Conservation (phyloP, 192 early-diverging fungal genomes). For the Chytriomyces sp. region DNA sequence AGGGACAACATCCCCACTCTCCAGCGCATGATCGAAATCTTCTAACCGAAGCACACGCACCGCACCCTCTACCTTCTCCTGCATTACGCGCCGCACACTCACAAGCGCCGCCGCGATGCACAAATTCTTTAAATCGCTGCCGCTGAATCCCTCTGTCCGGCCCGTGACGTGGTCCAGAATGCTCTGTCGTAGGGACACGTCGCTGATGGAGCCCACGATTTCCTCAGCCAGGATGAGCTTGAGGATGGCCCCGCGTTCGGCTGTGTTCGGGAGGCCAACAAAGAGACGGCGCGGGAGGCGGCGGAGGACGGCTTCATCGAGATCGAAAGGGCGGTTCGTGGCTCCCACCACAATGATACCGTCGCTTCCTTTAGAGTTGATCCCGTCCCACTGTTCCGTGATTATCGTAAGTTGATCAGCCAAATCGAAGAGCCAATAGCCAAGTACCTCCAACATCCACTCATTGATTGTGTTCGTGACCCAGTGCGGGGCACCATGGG, state of each 20-base stretch:
- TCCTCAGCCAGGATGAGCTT: conserved; percentile 74
- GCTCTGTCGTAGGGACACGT: conserved; percentile 11
- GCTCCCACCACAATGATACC: conserved; percentile 59
- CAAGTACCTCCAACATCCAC: conserved; percentile 73
- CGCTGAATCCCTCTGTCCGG: conserved; percentile 73
- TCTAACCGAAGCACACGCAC: neutral
- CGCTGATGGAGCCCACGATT: conserved; percentile 39
- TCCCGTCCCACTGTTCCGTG: conserved; percentile 76
- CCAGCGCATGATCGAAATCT: conserved; percentile 28
- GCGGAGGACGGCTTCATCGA: conserved; percentile 89
- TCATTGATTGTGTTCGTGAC: conserved; percentile 80
- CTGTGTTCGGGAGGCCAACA: conserved; percentile 74
- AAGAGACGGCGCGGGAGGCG: conserved; percentile 84
- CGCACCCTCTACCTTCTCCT: neutral
- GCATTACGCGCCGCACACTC: conserved; percentile 7
- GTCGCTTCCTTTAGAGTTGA: conserved; percentile 25
- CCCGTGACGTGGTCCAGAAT: conserved; percentile 65
- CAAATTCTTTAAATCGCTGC: conserved; percentile 87
- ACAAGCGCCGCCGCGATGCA: conserved; percentile 71
- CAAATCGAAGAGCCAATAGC: neutral
- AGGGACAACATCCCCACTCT: conserved; percentile 33
- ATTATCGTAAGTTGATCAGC: conserved; percentile 81
- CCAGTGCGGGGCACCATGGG: conserved; percentile 16
- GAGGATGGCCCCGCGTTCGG: conserved; percentile 72
- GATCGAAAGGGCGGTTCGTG: conserved; percentile 89